Evolutionary conservation across 768 basidiomycete genomes (phyloP).

Genomic region (Macrolepiota dolichaula): DNA sequence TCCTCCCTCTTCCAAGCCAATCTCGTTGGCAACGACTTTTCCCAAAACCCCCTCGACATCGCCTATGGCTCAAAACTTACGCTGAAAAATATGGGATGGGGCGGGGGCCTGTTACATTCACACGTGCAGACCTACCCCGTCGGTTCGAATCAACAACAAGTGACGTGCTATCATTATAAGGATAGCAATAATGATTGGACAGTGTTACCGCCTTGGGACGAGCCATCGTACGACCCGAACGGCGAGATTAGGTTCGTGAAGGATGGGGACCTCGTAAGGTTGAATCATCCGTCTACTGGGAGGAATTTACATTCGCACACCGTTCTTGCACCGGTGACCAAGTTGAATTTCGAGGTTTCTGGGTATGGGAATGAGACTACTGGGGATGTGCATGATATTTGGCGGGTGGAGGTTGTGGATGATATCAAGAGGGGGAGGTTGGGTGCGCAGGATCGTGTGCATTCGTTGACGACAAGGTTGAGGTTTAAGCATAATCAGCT

Average conservation of each 20-base stretch:
- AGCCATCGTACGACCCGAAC: conserved; percentile 61
- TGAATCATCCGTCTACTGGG: conserved; percentile 78
- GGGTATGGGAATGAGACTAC: conserved; percentile 90
- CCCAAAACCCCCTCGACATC: conserved; percentile 86
- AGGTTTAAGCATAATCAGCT: conserved; percentile 74
- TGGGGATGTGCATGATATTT: conserved; percentile 88
- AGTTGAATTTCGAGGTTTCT: conserved; percentile 88
- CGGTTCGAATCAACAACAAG: conserved; percentile 92
- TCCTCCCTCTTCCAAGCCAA: conserved; percentile 98
- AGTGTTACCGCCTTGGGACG: conserved; percentile 79
- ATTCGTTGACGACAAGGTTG: conserved; percentile 87
- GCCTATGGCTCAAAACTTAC: conserved; percentile 90
- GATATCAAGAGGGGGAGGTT: conserved; percentile 69
- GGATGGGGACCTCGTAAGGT: conserved; percentile 75
- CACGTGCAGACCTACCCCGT: conserved; percentile 94
- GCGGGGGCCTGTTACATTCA: conserved; percentile 94
- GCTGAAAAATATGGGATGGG: conserved; percentile 96
- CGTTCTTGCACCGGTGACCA: conserved; percentile 84
- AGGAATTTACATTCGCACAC: conserved; percentile 93
- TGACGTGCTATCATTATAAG: conserved; percentile 99
- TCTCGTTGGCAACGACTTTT: conserved; percentile 90
- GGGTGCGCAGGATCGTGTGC: conserved; percentile 61
- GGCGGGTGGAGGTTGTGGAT: conserved; percentile 92
- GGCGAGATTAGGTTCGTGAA: conserved; percentile 67
- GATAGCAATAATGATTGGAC: conserved; percentile 95